These are phyloP conservation scores for Trametes hirsuta DNA, from an alignment of 1,284 basidiomycete species.

Conservation along the genomic window DNA sequence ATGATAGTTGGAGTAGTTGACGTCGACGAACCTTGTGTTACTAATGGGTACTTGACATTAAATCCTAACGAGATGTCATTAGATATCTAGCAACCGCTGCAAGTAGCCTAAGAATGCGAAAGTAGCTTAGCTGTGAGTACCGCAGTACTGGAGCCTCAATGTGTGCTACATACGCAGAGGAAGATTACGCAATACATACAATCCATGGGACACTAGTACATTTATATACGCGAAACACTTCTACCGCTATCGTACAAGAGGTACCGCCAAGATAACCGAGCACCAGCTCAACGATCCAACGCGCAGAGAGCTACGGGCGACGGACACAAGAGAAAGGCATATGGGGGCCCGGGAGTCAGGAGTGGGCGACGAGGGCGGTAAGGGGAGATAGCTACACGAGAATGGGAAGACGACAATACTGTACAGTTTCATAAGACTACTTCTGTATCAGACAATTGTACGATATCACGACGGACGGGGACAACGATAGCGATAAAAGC, in stretches of 20 bases:
- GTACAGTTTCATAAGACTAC: constrained; percentile 14
- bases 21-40: background rate
- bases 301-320: constrained; percentile 9
- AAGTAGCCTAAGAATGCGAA: background rate
- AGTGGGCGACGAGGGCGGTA: background rate
- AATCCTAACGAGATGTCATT: too few species aligned
- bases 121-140: background rate
- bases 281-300: constrained; percentile 17
- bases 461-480: constrained; percentile 1
- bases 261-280: constrained; percentile 1
- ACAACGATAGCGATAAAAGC: background rate
- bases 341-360: background rate
- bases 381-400: background rate
- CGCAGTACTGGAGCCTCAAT: background rate
- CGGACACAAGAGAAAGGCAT: background rate
- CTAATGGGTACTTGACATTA: too few species aligned
- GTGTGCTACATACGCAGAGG: too few species aligned
- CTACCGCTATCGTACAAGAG: constrained; percentile 16
- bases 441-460: constrained; percentile 12
- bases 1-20: too few species aligned
- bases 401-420: background rate
- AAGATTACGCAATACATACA: constrained; percentile 13
- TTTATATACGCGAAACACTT: constrained; percentile 11
- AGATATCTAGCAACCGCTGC: too few species aligned
- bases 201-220: constrained; percentile 12